Evolutionary conservation across 345 rosid genomes (phyloP).

Genomic region (Murraya koenigii): DNA sequence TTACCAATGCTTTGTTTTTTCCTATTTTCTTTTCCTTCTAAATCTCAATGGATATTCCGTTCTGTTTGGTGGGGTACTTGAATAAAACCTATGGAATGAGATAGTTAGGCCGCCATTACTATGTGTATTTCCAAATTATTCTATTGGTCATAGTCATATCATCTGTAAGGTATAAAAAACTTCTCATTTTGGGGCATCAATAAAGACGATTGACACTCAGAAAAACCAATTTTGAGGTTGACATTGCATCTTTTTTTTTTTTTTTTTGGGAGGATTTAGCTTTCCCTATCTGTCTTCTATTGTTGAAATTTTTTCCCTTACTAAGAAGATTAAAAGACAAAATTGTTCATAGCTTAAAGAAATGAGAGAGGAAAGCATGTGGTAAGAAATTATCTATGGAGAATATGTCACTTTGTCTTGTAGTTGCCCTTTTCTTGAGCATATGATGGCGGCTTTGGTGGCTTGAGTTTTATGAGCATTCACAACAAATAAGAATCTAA

Average conservation of each 20-base stretch:
- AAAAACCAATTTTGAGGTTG: neutral
- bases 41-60: neutral
- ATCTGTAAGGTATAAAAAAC: neutral
- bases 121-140: neutral
- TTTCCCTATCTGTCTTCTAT: neutral
- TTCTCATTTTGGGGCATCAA: neutral
- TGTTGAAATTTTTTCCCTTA: neutral
- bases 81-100: neutral
- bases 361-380: slow-evolving; percentile 1
- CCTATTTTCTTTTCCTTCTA: neutral
- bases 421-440: neutral
- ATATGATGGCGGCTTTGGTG: slow-evolving; percentile 14
- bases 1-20: neutral
- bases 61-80: neutral
- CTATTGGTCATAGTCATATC: neutral
- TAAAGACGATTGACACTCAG: neutral
- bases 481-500: slow-evolving; percentile 22
- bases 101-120: neutral
- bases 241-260: too few species aligned
- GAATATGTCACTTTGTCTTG: slow-evolving; percentile 14
- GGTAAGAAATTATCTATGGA: slow-evolving; percentile 23
- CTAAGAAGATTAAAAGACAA: neutral
- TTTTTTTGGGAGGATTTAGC: neutral
- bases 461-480: slow-evolving; percentile 1
- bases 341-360: neutral